Conservation (phyloP, 208 protist species). For the Histomonas meleagridis region DNA sequence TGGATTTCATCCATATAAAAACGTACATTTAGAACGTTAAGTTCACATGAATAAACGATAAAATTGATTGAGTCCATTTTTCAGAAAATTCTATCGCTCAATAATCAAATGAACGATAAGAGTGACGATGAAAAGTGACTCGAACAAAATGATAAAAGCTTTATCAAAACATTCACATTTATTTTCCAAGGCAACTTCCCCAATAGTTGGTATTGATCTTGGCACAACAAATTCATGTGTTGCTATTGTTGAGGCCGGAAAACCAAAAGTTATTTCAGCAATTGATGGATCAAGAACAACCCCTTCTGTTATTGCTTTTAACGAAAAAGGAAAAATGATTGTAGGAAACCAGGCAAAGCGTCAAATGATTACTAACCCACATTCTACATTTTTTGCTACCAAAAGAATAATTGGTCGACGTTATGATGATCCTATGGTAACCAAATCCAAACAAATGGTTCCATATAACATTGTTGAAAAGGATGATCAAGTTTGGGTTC, state of each 20-base stretch:
- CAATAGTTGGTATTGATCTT: too few relatives aligned
- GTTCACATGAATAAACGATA: too few relatives aligned
- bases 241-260: neutral
- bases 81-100: too few relatives aligned
- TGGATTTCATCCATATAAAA: neutral
- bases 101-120: too few relatives aligned
- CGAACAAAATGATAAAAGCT: too few relatives aligned
- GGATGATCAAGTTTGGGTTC: conserved; percentile 75
- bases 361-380: neutral
- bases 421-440: conserved; percentile 47
- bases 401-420: neutral
- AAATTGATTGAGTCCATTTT: too few relatives aligned
- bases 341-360: neutral
- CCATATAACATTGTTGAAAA: conserved; percentile 81
- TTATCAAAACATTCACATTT: neutral
- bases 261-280: neutral
- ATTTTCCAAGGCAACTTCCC: neutral
- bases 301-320: neutral
- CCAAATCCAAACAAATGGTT: conserved; percentile 60
- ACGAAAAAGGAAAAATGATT: neutral
- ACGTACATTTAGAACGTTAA: too few relatives aligned
- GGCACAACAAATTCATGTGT: conserved; percentile 5
- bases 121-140: too few relatives aligned
- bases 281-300: neutral
- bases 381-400: neutral